Base-by-base conservation (phyloP, 2,329 filamentous ascomycete genomes). In the Diplodia sapinea region DNA sequence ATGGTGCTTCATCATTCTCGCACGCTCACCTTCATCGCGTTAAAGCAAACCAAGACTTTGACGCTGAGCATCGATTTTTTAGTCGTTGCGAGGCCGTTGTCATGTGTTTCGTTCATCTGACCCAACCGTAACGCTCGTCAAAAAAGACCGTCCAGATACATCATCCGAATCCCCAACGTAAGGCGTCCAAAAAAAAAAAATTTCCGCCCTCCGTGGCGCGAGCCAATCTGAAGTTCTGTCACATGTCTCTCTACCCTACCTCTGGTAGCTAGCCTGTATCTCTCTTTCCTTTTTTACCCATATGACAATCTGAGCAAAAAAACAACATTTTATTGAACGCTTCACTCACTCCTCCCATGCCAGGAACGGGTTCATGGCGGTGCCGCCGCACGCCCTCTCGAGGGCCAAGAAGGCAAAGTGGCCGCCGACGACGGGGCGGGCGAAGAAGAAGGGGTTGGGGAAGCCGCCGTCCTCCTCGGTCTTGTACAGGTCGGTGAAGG, bases 401-500 rank as follows among this genome's bases (percentile, higher is more conserved):
- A 96, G 80, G n/a, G 92, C 90, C 75, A 96, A 81, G 75, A 93
- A 92, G 2, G 92, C 90, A 82, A 95, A 96, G 80, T 95, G 92
- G 0, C 91, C 92, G 15, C 93, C 93, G 17, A 94, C 88, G 4
- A 96, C 93, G 0, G 93, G 93, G 51, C 93, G 82, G 1, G 92
- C 92, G 79, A 91, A 92, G 82, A 96, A 96, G 65, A 85, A 84
- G 15, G 89, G 86, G 0, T 88, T 89, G 0, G 92, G 91, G 73
- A 90, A 96, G 5, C 87, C 89, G 1, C 92, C 92, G 43, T 86
- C 80, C 6, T 89, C 91, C 75, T 95, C 91, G 0, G 92, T 96
- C 55, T 91, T 86, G 76, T 96, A 94, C 66, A 96, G 80, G 78
- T 96, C 93, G 1, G 91, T 93, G 66, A 96, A 86, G 0, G 93